These are phyloP conservation scores for Boletus patriciae DNA, from an alignment of 768 basidiomycete species.

Conservation along the genomic window DNA sequence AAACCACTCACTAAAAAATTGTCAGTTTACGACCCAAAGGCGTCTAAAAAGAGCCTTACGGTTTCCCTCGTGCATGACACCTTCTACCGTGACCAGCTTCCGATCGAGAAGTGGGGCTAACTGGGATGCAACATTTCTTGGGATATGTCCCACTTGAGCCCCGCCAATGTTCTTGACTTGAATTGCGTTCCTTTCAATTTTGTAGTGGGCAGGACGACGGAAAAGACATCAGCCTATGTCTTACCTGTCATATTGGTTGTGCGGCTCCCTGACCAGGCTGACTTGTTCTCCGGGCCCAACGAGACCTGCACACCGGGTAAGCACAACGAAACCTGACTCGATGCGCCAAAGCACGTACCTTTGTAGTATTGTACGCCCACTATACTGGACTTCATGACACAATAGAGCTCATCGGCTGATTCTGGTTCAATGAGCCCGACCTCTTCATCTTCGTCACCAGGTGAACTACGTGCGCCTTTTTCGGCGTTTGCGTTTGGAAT, in stretches of 20 bases:
- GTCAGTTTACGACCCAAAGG: constrained; percentile 2
- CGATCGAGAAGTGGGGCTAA: constrained; percentile 74
- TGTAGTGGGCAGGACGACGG: neutral
- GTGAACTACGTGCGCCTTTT: neutral
- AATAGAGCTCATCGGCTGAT: constrained; percentile 64
- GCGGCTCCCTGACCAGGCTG: constrained; percentile 60
- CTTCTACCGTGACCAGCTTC: constrained; percentile 66
- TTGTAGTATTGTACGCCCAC: constrained; percentile 86
- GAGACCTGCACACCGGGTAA: constrained; percentile 49
- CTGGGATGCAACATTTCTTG: constrained; percentile 53
- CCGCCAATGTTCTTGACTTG: constrained; percentile 77
- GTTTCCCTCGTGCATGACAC: constrained; percentile 65
- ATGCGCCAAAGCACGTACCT: constrained; percentile 38
- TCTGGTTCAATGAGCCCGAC: constrained; percentile 47
- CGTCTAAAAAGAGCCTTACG: constrained; percentile 35
- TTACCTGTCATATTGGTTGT: constrained; percentile 67
- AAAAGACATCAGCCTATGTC: neutral
- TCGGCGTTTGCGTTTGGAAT: constrained; percentile 18
- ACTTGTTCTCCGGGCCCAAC: constrained; percentile 83
- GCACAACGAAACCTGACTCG: neutral
- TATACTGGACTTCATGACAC: constrained; percentile 55
- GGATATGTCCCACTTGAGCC: constrained; percentile 80
- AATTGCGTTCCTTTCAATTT: constrained; percentile 61
- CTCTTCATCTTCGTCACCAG: constrained; percentile 45
- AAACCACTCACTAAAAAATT: constrained; percentile 40